Evolutionary conservation across 2,329 filamentous ascomycete genomes (phyloP).

Genomic region (Claviceps maximensis): DNA sequence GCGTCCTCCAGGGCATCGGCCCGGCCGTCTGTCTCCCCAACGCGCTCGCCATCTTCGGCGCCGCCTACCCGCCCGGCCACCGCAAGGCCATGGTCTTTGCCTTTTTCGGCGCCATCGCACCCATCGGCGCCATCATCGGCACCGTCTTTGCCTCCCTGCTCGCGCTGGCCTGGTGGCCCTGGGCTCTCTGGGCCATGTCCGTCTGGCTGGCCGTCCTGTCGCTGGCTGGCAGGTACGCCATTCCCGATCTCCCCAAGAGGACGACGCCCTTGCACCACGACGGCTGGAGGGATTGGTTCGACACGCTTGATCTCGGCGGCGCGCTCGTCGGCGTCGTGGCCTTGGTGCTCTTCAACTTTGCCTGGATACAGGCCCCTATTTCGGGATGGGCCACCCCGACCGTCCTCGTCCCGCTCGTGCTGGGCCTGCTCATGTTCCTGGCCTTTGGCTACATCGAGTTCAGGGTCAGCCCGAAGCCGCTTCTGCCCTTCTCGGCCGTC

Average conservation of each 20-base stretch:
- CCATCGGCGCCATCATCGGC: slow-evolving; percentile 31
- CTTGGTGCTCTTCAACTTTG: slow-evolving; percentile 51
- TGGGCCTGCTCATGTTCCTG: slow-evolving; percentile 40
- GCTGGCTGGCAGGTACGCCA: slow-evolving; percentile 17
- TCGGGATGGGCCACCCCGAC: slow-evolving; percentile 45
- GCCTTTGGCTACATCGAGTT: slow-evolving; percentile 45
- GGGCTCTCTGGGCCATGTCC: slow-evolving; percentile 31
- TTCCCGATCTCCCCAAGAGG: slow-evolving; percentile 19
- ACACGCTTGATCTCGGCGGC: slow-evolving; percentile 26
- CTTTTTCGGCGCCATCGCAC: slow-evolving; percentile 32
- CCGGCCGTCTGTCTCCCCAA: slow-evolving; percentile 52
- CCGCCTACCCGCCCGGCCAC: slow-evolving; percentile 40
- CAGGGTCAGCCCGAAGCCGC: slow-evolving; percentile 31
- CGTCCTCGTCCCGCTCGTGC: slow-evolving; percentile 41
- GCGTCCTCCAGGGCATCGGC: slow-evolving; percentile 46
- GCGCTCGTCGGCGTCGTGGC: slow-evolving; percentile 34
- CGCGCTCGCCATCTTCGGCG: slow-evolving; percentile 47
- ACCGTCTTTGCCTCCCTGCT: slow-evolving; percentile 28
- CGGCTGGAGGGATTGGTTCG: slow-evolving; percentile 10
- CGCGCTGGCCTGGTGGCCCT: slow-evolving; percentile 32
- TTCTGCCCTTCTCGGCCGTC: slow-evolving; percentile 41
- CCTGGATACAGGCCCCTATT: slow-evolving; percentile 51
- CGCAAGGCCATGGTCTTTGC: slow-evolving; percentile 48
- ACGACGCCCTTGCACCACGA: slow-evolving; percentile 3
- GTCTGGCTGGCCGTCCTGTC: slow-evolving; percentile 22